Conservation (phyloP, 768 basidiomycete species). For the Psilocybe subaeruginosa region DNA sequence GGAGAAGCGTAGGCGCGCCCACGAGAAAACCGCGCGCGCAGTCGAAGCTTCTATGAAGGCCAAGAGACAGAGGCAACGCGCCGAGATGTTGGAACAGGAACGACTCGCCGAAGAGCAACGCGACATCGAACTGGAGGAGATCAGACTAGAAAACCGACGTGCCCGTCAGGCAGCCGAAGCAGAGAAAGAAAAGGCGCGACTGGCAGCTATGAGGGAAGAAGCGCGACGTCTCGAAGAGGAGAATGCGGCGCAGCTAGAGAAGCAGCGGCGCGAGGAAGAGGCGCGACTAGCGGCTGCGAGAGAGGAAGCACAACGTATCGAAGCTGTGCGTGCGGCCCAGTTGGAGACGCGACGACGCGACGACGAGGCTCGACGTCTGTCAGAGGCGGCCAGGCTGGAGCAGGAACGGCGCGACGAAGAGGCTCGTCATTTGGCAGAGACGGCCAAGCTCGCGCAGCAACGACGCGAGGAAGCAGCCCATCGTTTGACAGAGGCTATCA, state of each 20-base stretch:
- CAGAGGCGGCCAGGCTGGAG: not conserved
- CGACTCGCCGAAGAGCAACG: not conserved
- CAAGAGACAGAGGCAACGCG: not conserved
- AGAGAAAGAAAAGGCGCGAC: not conserved
- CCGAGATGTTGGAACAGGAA: not conserved
- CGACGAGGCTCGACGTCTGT: not conserved
- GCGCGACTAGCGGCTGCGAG: not conserved
- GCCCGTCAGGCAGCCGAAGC: not conserved
- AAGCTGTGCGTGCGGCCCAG: not conserved
- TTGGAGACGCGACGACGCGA: not conserved
- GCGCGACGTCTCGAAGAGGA: not conserved
- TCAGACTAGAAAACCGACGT: too few relatives aligned
- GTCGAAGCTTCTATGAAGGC: not conserved
- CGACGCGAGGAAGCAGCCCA: not conserved
- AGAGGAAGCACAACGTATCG: not conserved
- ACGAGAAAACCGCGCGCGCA: not conserved
- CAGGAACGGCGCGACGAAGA: not conserved
- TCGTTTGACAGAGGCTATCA: not conserved
- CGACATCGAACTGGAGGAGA: too few relatives aligned
- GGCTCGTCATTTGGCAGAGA: not conserved
- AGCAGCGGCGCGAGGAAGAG: not conserved
- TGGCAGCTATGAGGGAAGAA: not conserved
- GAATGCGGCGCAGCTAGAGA: not conserved
- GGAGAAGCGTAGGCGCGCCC: not conserved
- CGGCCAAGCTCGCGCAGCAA: not conserved